Evolutionary conservation across 148 eudicot species (phyloP).

Genomic region (Spergularia marina): DNA sequence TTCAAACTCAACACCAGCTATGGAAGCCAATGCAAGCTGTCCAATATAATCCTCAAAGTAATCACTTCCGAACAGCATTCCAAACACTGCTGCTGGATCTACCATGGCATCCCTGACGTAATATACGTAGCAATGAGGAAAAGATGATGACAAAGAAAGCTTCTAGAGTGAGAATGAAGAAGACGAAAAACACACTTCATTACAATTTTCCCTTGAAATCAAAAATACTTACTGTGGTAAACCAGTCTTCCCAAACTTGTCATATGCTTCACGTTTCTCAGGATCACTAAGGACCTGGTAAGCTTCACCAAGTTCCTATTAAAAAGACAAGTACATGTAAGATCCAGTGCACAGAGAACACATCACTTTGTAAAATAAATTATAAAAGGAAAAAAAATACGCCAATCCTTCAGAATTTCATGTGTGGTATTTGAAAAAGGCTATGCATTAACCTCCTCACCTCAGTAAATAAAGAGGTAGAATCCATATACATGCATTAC

Average conservation of each 20-base stretch:
- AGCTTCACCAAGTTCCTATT: conserved; percentile 89
- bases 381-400: no score
- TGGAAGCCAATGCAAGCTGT: conserved; percentile 71
- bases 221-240: conserved; percentile 60
- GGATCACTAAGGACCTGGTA: conserved; percentile 88
- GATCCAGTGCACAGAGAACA: no score
- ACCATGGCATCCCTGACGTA: conserved; percentile 72
- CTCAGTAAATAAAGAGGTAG: no score
- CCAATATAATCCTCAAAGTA: conserved; percentile 86
- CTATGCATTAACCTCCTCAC: no score
- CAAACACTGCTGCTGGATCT: conserved; percentile 91
- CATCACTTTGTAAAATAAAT: no score
- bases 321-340: conserved; percentile 12
- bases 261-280: conserved; percentile 80
- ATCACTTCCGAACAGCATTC: conserved; percentile 92
- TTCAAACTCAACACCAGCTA: conserved; percentile 58
- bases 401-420: no score
- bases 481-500: neutral
- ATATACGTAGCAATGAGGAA: conserved; percentile 11
- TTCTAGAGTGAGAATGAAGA: neutral
- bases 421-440: no score
- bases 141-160: neutral
- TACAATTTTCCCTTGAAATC: neutral
- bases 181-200: neutral
- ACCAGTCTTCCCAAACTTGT: conserved; percentile 70